These are phyloP conservation scores for Fusarium brachygibbosum DNA, from an alignment of 2,329 filamentous ascomycete genomes.

Conservation along the genomic window DNA sequence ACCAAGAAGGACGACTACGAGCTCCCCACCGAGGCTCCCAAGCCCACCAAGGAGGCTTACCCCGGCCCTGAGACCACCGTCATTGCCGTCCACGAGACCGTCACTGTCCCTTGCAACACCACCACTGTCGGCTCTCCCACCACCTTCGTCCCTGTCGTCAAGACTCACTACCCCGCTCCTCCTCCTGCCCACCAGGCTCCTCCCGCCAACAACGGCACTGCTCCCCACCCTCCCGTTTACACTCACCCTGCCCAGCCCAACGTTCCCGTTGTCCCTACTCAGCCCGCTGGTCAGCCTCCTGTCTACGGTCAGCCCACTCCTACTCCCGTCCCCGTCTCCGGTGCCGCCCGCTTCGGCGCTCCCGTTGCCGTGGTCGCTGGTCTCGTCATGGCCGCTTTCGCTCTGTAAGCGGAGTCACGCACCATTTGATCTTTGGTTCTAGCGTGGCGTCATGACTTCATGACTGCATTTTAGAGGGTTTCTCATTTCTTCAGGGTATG, in stretches of 20 bases:
- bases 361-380: slow-evolving; percentile 57
- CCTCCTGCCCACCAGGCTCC: slow-evolving; percentile 29
- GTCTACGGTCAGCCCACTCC: slow-evolving; percentile 42
- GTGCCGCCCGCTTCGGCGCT: slow-evolving; percentile 53
- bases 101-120: slow-evolving; percentile 47
- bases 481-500: slow-evolving; percentile 45
- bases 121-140: slow-evolving; percentile 43
- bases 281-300: slow-evolving; percentile 36
- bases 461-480: slow-evolving; percentile 52
- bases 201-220: slow-evolving; percentile 33
- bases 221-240: slow-evolving; percentile 38
- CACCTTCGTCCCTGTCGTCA: slow-evolving; percentile 42
- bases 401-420: slow-evolving; percentile 56
- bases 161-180: slow-evolving; percentile 39
- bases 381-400: slow-evolving; percentile 58
- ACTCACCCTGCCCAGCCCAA: slow-evolving; percentile 30
- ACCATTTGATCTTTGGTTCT: slow-evolving; percentile 42
- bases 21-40: slow-evolving; percentile 46
- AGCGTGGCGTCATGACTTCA: slow-evolving; percentile 49
- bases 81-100: slow-evolving; percentile 37
- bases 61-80: slow-evolving; percentile 43
- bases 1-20: slow-evolving; percentile 26
- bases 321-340: slow-evolving; percentile 47
- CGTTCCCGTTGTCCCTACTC: slow-evolving; percentile 45
- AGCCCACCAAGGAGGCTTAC: slow-evolving; percentile 36